These are phyloP conservation scores for Phytopythium aichiense DNA, from an alignment of 352 stramenopile genomes.

Conservation along the genomic window DNA sequence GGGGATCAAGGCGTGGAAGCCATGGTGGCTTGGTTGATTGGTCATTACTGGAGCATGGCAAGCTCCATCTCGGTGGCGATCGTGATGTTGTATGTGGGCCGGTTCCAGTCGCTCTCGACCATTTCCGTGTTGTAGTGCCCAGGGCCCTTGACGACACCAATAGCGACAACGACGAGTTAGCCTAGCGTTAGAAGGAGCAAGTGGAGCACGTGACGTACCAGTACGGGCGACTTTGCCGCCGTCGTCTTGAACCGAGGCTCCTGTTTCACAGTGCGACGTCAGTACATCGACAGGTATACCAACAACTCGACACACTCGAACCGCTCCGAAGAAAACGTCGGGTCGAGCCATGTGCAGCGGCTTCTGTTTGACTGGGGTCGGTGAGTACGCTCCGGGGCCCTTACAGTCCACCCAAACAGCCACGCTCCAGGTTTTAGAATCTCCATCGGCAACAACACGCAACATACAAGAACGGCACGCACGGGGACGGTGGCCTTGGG, in stretches of 20 bases:
- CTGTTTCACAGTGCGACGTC: slow-evolving; percentile 15
- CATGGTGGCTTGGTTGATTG: neutral
- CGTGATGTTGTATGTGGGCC: slow-evolving; percentile 85
- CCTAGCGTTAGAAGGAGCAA: neutral
- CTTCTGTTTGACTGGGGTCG: slow-evolving; percentile 34
- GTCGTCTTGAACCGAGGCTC: slow-evolving; percentile 73
- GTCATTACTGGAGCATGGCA: slow-evolving; percentile 44
- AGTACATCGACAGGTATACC: neutral
- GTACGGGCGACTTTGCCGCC: slow-evolving; percentile 43
- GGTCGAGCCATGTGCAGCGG: slow-evolving; percentile 58
- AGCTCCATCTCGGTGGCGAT: slow-evolving; percentile 84
- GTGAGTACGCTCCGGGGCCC: slow-evolving; percentile 61
- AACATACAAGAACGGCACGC: slow-evolving; percentile 2
- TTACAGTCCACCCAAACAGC: slow-evolving; percentile 6
- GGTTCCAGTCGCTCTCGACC: slow-evolving; percentile 76
- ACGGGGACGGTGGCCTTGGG: slow-evolving; percentile 36
- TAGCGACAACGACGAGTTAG: neutral
- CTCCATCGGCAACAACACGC: slow-evolving; percentile 1
- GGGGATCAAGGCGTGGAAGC: neutral
- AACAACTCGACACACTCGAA: slow-evolving; percentile 12
- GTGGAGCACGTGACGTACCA: slow-evolving; percentile 21
- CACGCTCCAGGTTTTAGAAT: neutral
- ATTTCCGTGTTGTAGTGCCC: slow-evolving; percentile 70
- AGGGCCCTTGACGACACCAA: slow-evolving; percentile 36
- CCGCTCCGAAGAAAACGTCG: slow-evolving; percentile 64